A percentile compares a stretch with the other conserved stretches of the same genome.
These are phyloP conservation scores for Collybia sordida DNA, from an alignment of 768 basidiomycete species.

Conservation along the genomic window DNA sequence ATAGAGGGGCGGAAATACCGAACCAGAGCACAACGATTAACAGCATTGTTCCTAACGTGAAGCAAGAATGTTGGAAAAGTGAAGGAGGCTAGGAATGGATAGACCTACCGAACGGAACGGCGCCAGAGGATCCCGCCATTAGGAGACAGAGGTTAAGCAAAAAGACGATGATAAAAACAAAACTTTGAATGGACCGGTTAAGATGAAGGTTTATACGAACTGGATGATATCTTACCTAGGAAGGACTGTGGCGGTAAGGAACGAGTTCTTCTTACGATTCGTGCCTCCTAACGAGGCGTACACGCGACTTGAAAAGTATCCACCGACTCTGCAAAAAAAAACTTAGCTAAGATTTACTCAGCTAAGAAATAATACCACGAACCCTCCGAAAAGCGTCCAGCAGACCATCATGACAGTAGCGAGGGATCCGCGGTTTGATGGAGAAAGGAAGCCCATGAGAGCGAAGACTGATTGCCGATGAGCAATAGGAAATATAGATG, in stretches of 20 bases:
- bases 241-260: conserved; percentile 84
- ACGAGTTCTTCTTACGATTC: conserved; percentile 77
- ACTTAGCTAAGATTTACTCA: conserved; percentile 4
- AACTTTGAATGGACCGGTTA: conserved; percentile 34
- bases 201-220: background rate
- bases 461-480: conserved; percentile 68
- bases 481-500: background rate
- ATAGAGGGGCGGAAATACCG: conserved; percentile 89
- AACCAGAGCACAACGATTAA: conserved; percentile 88
- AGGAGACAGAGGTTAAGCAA: conserved; percentile 91
- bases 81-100: background rate
- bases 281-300: conserved; percentile 80
- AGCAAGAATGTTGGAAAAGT: background rate
- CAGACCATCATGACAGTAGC: conserved; percentile 93
- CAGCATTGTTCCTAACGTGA: conserved; percentile 71
- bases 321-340: conserved; percentile 61
- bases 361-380: background rate
- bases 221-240: conserved; percentile 62
- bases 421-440: conserved; percentile 92
- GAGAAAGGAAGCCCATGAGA: conserved; percentile 89
- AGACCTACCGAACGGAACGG: conserved; percentile 84
- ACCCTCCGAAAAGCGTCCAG: conserved; percentile 93
- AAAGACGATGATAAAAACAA: conserved; percentile 85
- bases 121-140: conserved; percentile 84
- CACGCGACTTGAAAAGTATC: conserved; percentile 83